Evolutionary conservation across 2,329 filamentous ascomycete species (phyloP).

Genomic region (Penicillium sp.): DNA sequence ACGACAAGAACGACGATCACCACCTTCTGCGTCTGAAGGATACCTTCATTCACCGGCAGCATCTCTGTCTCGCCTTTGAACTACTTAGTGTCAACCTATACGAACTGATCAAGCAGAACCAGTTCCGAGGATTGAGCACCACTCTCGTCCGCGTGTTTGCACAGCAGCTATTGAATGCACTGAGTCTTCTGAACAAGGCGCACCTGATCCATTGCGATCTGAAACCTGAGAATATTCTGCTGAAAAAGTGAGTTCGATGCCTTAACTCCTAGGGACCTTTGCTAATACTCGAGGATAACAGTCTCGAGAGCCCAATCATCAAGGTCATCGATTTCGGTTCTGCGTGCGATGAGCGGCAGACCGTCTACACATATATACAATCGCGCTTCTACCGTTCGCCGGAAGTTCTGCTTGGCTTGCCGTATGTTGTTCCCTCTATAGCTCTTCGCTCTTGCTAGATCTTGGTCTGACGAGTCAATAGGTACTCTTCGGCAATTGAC

Average conservation of each 20-base stretch:
- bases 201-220: constrained; percentile 96
- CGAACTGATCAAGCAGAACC: constrained; percentile 98
- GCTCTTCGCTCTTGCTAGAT: constrained; percentile 1
- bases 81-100: constrained; percentile 95
- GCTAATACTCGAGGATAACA: constrained; percentile 26
- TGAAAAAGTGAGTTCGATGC: constrained; percentile 68
- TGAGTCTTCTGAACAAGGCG: constrained; percentile 90
- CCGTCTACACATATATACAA: constrained; percentile 98
- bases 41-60: constrained; percentile 95
- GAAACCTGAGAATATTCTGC: constrained; percentile 94
- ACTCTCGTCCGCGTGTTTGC: constrained; percentile 96
- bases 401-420: constrained; percentile 88
- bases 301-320: constrained; percentile 95
- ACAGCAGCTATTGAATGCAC: constrained; percentile 87
- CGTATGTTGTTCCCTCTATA: constrained; percentile 44
- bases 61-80: constrained; percentile 95
- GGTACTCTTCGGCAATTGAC: constrained; percentile 95
- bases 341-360: constrained; percentile 95
- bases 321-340: constrained; percentile 99
- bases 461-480: constrained; percentile 24
- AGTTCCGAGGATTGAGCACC: constrained; percentile 94
- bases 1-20: constrained; percentile 98
- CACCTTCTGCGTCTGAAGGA: constrained; percentile 92
- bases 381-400: constrained; percentile 97
- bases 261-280: too few relatives aligned